These are phyloP conservation scores for Trebouxia sp. DNA, from an alignment of 139 green algal genomes.

Conservation along the genomic window DNA sequence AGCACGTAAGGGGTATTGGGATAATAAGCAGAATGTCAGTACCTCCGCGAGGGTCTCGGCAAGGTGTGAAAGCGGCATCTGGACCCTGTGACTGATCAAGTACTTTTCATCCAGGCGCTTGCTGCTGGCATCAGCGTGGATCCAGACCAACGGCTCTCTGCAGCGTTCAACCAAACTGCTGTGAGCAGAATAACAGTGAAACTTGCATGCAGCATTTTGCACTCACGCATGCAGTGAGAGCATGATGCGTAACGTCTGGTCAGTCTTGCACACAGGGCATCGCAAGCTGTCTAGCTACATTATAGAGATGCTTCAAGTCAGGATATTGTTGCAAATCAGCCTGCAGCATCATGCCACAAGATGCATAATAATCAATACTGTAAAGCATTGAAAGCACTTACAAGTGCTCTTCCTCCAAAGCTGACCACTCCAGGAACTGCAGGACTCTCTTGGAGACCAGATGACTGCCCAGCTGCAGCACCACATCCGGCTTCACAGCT, in stretches of 20 bases:
- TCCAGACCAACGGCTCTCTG: slow-evolving; percentile 36
- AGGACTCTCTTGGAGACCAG: slow-evolving; percentile 87
- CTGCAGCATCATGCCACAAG: too few relatives aligned
- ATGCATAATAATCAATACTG: too few relatives aligned
- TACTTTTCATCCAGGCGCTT: slow-evolving; percentile 81
- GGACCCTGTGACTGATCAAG: slow-evolving; percentile 64
- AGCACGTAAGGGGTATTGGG: too few relatives aligned
- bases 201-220: not conserved
- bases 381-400: not conserved
- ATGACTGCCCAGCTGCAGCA: slow-evolving; percentile 81
- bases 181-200: not conserved
- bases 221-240: not conserved
- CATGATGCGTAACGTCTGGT: not conserved
- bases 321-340: not conserved
- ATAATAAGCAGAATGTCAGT: not conserved
- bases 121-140: slow-evolving; percentile 50
- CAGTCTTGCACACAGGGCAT: not conserved
- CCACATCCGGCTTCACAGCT: slow-evolving; percentile 69
- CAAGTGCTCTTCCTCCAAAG: slow-evolving; percentile 33
- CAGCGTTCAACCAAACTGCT: not conserved
- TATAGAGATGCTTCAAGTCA: not conserved
- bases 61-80: slow-evolving; percentile 50
- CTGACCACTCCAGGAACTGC: slow-evolving; percentile 79
- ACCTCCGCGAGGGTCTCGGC: slow-evolving; percentile 32
- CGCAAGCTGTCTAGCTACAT: not conserved